A percentile compares a stretch with the other conserved stretches of the same genome.
phyloP scores from a whole-genome alignment of 768 basidiomycete genomes.

The Trametes maxima region DNA sequence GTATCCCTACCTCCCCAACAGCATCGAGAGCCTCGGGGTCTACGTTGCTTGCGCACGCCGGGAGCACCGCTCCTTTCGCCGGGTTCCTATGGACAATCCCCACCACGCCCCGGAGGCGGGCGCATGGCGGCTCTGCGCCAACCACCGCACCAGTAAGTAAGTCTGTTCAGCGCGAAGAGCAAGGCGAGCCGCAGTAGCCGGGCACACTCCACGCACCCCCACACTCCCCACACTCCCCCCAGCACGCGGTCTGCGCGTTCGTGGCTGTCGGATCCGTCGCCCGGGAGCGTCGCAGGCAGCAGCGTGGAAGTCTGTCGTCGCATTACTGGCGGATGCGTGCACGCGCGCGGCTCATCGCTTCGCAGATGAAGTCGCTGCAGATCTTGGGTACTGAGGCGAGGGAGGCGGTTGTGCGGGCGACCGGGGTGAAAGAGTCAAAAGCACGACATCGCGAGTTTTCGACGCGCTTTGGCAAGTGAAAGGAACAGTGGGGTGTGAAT shows the following conservation, averaged over 20 bases:
- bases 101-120: neutral
- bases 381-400: slow-evolving; percentile 7
- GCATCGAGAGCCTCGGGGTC: neutral
- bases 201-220: neutral
- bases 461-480: neutral
- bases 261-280: slow-evolving; percentile 5
- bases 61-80: neutral
- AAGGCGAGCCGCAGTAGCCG: neutral
- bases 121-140: neutral
- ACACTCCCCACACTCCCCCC: neutral
- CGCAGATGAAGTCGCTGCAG: slow-evolving; percentile 12
- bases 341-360: neutral
- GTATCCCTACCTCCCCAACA: too few relatives aligned
- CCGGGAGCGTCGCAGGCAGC: slow-evolving; percentile 2
- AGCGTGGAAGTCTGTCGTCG: neutral
- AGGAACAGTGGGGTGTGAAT: too few relatives aligned
- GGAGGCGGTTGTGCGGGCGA: slow-evolving; percentile 1
- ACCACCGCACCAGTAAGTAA: neutral
- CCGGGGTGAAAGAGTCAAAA: slow-evolving; percentile 9
- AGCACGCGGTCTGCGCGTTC: neutral
- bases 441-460: slow-evolving; percentile 6
- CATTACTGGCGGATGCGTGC: neutral
- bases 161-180: neutral
- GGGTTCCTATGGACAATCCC: neutral
- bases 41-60: neutral